Percentiles rank a stretch among this genome's conserved stretches.
Conservation (phyloP, 208 protist species). For the Leishmania lainsoni region DNA sequence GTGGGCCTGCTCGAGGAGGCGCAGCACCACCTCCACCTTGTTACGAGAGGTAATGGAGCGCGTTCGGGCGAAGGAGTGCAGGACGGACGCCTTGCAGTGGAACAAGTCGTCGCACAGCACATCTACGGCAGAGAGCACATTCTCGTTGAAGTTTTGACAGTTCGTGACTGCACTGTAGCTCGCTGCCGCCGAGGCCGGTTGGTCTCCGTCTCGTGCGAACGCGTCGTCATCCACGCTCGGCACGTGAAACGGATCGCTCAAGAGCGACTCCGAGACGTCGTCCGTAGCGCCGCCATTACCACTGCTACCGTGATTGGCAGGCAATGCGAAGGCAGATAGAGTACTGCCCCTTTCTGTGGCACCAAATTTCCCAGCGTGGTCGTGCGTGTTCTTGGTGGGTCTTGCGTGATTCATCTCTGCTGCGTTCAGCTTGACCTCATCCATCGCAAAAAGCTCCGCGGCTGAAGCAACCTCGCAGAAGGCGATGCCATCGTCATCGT, state of each 20-base stretch:
- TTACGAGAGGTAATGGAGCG: conserved; percentile 39
- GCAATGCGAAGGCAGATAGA: background rate
- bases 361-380: background rate
- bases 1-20: conserved; percentile 74
- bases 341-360: background rate
- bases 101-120: conserved; percentile 90
- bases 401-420: background rate
- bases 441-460: conserved; percentile 18
- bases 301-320: background rate
- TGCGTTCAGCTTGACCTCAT: background rate
- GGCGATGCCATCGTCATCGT: conserved; percentile 23
- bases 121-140: conserved; percentile 71
- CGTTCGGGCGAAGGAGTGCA: conserved; percentile 78
- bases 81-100: conserved; percentile 83
- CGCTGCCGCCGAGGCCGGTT: conserved; percentile 7
- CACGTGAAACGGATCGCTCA: conserved; percentile 31
- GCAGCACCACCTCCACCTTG: conserved; percentile 81
- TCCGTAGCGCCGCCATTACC: background rate
- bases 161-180: background rate
- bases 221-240: conserved; percentile 42
- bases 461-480: conserved; percentile 19
- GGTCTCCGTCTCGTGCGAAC: conserved; percentile 34
- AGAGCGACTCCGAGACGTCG: conserved; percentile 1
- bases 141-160: conserved; percentile 34
- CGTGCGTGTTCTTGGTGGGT: background rate